Base-by-base conservation (phyloP, 2,329 filamentous ascomycete species). In the Trichoderma lentiforme region DNA sequence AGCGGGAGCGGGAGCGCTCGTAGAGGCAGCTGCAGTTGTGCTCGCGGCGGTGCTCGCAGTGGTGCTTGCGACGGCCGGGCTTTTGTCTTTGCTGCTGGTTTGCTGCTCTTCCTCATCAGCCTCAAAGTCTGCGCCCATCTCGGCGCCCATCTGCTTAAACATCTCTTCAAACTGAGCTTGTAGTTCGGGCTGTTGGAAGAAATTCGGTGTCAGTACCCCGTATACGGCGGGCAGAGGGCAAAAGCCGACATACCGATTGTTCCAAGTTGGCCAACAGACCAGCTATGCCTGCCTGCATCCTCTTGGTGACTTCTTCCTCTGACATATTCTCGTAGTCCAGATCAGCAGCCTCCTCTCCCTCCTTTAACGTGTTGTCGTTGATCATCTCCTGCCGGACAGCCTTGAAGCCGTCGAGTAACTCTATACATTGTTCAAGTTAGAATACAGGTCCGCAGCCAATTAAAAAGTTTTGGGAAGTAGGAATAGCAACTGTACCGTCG, bases 221-320 rank as follows among this genome's bases (percentile, higher is more conserved):
- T 32, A 34, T 12, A 47, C 9, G 6, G 3, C 11, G n/a, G 21
- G 28, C 28, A 21, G 7, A 32, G 3, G 58, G 58, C 11, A 71
- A 32, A 14, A 14, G 8, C 32, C 4, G 26, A 58, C 85, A 75
- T 82, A 88, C 88, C 71, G 87, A 87, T 73, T 84, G 85, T 67
- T 92, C 90, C 57, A 94, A 84, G 72, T 92, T 91, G 24, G 90
- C 90, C 75, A 98, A 88, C 68, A 98, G 83, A 74, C 92, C 91
- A 26, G 93, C 92, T 94, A 98, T 97, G 71, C 94, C 93, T 11
- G 91, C 91, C 80, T 97, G 93, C n/a, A 98, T 84, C 80, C 97
- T 91, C 78, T 92, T 92, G 66, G 93, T 89, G 78, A 98, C 95
- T 12, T 93, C 93, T 72, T 92, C 91, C 76, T 94, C 92, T n/a